Percentiles rank a stretch among this genome's conserved stretches.
Evolutionary conservation across 1,284 basidiomycete species (phyloP).

Genomic region (Dichomitus squalens): DNA sequence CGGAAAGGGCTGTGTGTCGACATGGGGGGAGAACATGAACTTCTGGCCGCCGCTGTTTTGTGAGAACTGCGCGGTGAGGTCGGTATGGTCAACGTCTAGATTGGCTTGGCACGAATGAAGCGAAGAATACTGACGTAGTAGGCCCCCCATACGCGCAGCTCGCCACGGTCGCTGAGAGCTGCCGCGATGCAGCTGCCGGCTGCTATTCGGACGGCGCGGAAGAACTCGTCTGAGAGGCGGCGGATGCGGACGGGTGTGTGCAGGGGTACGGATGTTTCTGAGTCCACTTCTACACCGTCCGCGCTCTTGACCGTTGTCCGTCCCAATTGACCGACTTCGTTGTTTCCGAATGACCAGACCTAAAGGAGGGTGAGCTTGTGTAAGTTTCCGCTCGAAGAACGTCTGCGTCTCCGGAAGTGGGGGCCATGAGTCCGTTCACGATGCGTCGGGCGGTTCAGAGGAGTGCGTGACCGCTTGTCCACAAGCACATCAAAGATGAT

Average conservation of each 20-base stretch:
- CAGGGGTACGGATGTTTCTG: slow-evolving; percentile 75
- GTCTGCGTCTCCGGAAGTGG: background rate
- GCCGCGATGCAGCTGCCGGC: slow-evolving; percentile 86
- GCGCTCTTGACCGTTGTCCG: slow-evolving; percentile 72
- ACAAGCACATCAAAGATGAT: too few species aligned
- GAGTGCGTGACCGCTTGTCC: background rate
- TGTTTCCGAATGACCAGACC: slow-evolving; percentile 88
- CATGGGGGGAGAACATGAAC: slow-evolving; percentile 61
- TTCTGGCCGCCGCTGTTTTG: slow-evolving; percentile 1
- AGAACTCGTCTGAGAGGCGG: slow-evolving; percentile 70
- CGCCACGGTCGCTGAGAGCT: slow-evolving; percentile 76
- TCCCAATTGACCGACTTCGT: slow-evolving; percentile 92
- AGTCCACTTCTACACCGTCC: slow-evolving; percentile 71
- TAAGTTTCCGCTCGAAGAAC: background rate
- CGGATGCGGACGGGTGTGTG: slow-evolving; percentile 75
- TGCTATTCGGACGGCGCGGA: slow-evolving; percentile 80
- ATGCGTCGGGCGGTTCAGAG: background rate
- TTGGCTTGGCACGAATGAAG: too few species aligned
- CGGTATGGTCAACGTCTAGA: slow-evolving; percentile 4
- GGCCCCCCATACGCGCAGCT: slow-evolving; percentile 87
- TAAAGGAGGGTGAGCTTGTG: slow-evolving; percentile 30
- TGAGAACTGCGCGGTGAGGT: background rate
- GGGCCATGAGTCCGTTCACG: background rate
- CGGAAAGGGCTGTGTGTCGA: slow-evolving; percentile 66
- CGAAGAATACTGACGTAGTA: slow-evolving; percentile 70